Evolutionary conservation across 163 green algal genomes (phyloP).

Genomic region (Botryococcus braunii): DNA sequence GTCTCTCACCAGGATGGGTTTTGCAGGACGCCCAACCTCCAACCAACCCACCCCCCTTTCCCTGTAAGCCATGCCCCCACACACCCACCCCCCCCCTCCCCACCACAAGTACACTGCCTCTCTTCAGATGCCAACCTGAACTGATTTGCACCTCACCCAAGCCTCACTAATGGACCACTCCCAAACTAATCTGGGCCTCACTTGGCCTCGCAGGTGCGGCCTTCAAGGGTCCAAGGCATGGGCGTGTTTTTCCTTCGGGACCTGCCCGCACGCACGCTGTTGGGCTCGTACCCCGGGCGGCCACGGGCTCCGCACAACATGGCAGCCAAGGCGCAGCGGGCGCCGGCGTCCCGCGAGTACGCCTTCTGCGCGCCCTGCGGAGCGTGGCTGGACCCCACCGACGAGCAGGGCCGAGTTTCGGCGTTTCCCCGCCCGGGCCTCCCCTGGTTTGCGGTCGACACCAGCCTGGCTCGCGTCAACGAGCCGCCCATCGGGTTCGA

Average conservation of each 20-base stretch:
- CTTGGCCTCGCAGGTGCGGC: neutral
- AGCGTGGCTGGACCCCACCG: constrained; percentile 21
- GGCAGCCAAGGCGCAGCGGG: neutral
- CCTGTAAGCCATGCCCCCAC: too few relatives aligned
- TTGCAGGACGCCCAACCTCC: too few relatives aligned
- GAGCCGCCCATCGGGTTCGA: constrained; percentile 9
- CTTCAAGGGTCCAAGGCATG: neutral
- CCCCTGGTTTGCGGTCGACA: neutral
- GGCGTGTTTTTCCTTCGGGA: neutral
- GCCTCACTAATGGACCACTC: too few relatives aligned
- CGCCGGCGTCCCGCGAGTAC: neutral
- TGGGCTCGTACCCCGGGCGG: neutral
- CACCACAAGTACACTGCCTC: too few relatives aligned
- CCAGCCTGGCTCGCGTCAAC: constrained; percentile 16
- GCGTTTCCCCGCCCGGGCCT: neutral
- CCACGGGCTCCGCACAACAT: neutral
- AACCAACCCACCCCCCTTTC: too few relatives aligned
- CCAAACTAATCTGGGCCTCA: too few relatives aligned
- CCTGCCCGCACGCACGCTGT: neutral
- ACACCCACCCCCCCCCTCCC: too few relatives aligned
- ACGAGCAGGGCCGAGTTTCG: neutral
- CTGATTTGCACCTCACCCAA: too few relatives aligned
- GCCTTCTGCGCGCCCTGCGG: neutral
- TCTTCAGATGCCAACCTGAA: too few relatives aligned
- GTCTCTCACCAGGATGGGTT: too few relatives aligned